Conservation (phyloP, 2,329 filamentous ascomycete species). For the Diaporthe velutina region DNA sequence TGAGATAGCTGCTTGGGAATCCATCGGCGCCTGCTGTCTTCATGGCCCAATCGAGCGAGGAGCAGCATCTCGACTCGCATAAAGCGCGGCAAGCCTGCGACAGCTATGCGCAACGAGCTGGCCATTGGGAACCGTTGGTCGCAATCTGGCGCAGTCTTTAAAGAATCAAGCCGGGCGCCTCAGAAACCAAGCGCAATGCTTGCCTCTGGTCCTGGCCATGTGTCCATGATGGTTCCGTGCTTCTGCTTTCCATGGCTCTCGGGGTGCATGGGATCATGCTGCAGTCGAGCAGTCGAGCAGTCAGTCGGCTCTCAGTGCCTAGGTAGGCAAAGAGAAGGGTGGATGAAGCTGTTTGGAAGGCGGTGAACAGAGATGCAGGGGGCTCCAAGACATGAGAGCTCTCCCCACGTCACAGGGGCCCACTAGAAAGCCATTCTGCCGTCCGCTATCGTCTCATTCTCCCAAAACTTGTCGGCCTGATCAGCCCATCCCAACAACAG, state of each 20-base stretch:
- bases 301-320: background rate
- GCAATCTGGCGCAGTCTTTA: background rate
- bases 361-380: conserved; percentile 16
- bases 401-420: conserved; percentile 8
- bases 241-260: background rate
- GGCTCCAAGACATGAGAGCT: background rate
- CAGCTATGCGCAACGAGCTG: background rate
- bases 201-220: background rate
- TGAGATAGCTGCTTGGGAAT: background rate
- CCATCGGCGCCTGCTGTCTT: background rate
- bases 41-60: background rate
- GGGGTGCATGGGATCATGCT: background rate
- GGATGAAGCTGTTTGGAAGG: background rate
- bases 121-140: background rate
- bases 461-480: conserved; percentile 27
- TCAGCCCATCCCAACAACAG: conserved; percentile 36
- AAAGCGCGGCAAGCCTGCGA: background rate
- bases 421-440: conserved; percentile 36
- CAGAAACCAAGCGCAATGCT: background rate
- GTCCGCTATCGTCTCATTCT: conserved; percentile 37
- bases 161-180: background rate
- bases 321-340: background rate
- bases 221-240: background rate
- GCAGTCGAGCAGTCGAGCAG: background rate
- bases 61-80: background rate